phyloP scores from a whole-genome alignment of 2,329 filamentous ascomycete genomes.

The Trichoderma lentiforme region DNA sequence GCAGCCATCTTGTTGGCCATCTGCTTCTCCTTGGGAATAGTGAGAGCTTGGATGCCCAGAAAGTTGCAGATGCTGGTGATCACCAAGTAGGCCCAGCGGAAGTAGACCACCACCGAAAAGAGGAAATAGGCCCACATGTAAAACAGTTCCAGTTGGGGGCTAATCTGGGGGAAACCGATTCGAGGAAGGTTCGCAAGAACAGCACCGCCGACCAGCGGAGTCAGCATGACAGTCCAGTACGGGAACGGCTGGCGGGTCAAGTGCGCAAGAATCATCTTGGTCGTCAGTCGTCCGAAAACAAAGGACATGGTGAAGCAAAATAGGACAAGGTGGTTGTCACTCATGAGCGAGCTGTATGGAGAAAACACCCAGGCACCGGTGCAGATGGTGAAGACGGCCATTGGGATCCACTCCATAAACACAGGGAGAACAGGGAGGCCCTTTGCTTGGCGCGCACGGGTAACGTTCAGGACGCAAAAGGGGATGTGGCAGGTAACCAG shows the following conservation, averaged over 20 bases:
- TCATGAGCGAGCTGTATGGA: slow-evolving; percentile 76
- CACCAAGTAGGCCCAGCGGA: slow-evolving; percentile 87
- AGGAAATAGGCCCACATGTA: slow-evolving; percentile 84
- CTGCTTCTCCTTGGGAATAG: slow-evolving; percentile 67
- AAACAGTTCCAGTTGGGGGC: slow-evolving; percentile 64
- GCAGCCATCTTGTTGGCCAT: slow-evolving; percentile 47
- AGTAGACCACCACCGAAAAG: slow-evolving; percentile 83
- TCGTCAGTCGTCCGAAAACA: slow-evolving; percentile 96
- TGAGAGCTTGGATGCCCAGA: slow-evolving; percentile 91
- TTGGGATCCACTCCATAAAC: slow-evolving; percentile 91
- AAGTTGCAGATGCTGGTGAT: slow-evolving; percentile 89
- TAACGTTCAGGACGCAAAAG: slow-evolving; percentile 84
- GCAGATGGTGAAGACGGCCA: slow-evolving; percentile 73
- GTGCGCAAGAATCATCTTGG: slow-evolving; percentile 97
- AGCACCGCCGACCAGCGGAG: slow-evolving; percentile 81
- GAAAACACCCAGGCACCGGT: slow-evolving; percentile 85
- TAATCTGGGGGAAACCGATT: slow-evolving; percentile 66
- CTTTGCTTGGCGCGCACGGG: slow-evolving; percentile 67
- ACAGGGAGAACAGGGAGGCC: slow-evolving; percentile 75
- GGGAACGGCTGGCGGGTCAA: slow-evolving; percentile 91
- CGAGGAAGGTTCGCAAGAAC: slow-evolving; percentile 77
- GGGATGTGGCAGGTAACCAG: slow-evolving; percentile 75
- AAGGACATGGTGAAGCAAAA: slow-evolving; percentile 95
- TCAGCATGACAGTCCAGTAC: slow-evolving; percentile 90
- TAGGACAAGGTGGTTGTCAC: slow-evolving; percentile 82